Base-by-base conservation (phyloP, 2,329 filamentous ascomycete genomes). In the Helotiales sp. region DNA sequence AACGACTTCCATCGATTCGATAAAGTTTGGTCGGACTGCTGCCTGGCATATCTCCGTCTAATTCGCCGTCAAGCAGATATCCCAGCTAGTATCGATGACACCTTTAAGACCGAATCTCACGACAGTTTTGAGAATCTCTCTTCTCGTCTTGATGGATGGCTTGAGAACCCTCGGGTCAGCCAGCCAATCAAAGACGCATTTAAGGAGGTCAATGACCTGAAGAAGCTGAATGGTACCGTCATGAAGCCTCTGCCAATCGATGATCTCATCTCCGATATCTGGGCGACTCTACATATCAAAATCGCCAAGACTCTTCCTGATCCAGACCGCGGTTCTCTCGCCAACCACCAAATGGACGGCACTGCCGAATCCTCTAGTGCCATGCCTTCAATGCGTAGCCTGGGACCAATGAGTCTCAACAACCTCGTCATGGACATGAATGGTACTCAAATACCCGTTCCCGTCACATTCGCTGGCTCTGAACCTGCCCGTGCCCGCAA, bases 191-290 rank as follows among this genome's bases (percentile, higher is more conserved):
- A 91, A 2, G 89, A 91, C 64, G 81, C 89, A 6, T 82, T 93
- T 11, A 84, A 87, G 49, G 90, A 92, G 70, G 85, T 87, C 0
- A 82, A 90, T 28, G 90, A 93, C 72, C 80, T 92, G 37, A 92
- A 92, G 75, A 90, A 89, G 77, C 86, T 97, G 52, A 99, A 99
- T 76, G 91, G 90, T 55, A 26, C 24, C 24, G 84, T 97, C 7
- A 96, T 96, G 86, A 97, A 97, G 79, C 87, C 91, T 0, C 87
- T 89, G 0, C 85, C 90, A 10, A 95, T 98, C 52, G 96, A 99
- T 74, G 96, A 99, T 75, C 85, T 98, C n/a, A 91, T 97, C 71
- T 91, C 90, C 24, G 96, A 99, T 79, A 89, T 92, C 58, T 99
- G 97, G 78, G 91, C 92, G 0, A 85, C 88, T 58, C 82, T 97